These are phyloP conservation scores for Starmerella powellii DNA, from an alignment of 805 yeast species.

Conservation along the genomic window DNA sequence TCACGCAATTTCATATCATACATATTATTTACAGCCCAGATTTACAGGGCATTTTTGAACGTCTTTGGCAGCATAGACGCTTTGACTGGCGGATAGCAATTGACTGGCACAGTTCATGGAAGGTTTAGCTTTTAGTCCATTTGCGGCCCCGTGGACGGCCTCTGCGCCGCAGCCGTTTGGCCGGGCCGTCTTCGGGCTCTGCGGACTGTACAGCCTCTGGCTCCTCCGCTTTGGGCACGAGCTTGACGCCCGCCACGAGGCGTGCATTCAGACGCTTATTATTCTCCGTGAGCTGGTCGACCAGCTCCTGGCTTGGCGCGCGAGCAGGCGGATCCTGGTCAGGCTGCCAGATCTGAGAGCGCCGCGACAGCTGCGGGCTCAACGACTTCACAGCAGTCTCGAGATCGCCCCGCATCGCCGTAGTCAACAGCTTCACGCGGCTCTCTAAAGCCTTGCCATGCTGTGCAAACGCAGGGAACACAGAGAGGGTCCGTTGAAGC, in stretches of 20 bases:
- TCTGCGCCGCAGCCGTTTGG: too few relatives aligned
- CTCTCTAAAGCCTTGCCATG: conserved; percentile 9
- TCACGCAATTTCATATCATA: too few relatives aligned
- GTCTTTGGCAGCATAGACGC: too few relatives aligned
- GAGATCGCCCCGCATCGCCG: conserved; percentile 11
- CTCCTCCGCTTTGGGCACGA: not conserved
- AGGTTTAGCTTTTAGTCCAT: too few relatives aligned
- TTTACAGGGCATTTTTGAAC: too few relatives aligned
- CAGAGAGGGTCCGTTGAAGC: conserved; percentile 11
- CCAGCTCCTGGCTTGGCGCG: not conserved
- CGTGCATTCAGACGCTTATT: conserved; percentile 1
- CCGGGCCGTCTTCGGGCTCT: not conserved
- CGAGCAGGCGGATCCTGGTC: not conserved
- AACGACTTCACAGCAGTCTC: conserved; percentile 21
- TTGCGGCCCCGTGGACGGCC: too few relatives aligned
- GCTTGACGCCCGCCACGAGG: conserved; percentile 1
- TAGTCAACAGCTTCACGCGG: conserved; percentile 11
- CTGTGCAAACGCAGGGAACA: conserved; percentile 12
- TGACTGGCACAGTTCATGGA: too few relatives aligned
- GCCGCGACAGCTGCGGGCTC: conserved; percentile 12
- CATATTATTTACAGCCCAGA: too few relatives aligned
- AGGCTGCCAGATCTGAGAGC: conserved; percentile 1
- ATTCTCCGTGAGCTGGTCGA: not conserved
- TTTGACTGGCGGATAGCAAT: too few relatives aligned
- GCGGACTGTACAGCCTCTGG: not conserved